Base-by-base conservation (phyloP, 805 yeast species). In the Candida multigemmis region DNA sequence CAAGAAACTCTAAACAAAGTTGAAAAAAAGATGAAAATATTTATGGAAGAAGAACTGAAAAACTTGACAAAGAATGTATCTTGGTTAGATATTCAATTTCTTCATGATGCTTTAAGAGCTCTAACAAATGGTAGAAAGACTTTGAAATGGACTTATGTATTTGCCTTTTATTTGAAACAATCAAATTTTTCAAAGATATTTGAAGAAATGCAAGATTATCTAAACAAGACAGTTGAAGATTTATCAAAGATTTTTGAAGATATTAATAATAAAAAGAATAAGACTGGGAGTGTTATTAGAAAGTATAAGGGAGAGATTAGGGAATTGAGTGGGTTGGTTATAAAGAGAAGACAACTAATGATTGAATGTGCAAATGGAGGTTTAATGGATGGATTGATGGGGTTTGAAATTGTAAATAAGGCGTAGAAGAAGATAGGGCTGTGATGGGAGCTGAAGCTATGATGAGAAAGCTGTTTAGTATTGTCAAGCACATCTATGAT, bases 121-220 rank as follows among this genome's bases (percentile, higher is more conserved):
- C 53, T 89, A 30, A 60, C 76, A 16, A 67, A 65, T 31, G 82
- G 94, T 6, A 63, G 97, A 32, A 72, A 74, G 22, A 72, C 84
- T 2, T 60, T 91, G 27, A 82, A 85, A 58, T 91, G 97, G 96
- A 74, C 96, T 0, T 87, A 83, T 53, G 86, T 84, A 2, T 70
- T 85, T 40, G 76, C 84, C 8, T 89, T 57, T 44, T 83, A 76
- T 46, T 58, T 85, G 18, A 65, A 62, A 21, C 49, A 56, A 16
- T 65, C 68, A 27, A 65, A 74, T 32, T 67, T 68, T 30, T 69
- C 77, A 7, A 61, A 65, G 19, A 67, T 83, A 5, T 72, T 85
- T 40, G 93, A 84, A 42, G 72, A 68, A 31, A 75, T 75, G 42
- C 93, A 83, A 49, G 71, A 64, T 27, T 70, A 67, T 27, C 55